Conservation (phyloP, 306 rosid species). For the Trichosanthes cucumerina region DNA sequence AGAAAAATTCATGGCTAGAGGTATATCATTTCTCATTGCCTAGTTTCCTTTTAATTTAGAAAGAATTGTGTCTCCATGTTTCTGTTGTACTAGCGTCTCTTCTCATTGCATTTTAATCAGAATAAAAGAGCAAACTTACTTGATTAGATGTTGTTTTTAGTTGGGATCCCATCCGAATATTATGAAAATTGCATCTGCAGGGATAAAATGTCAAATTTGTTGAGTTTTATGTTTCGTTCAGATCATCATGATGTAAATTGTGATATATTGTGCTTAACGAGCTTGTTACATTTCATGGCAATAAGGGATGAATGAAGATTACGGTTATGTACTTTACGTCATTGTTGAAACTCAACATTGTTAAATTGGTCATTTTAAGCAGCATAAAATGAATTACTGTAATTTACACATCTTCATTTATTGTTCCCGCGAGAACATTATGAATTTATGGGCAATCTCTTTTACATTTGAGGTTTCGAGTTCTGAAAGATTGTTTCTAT, state of each 20-base stretch:
- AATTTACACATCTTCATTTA: background rate
- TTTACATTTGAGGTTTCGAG: background rate
- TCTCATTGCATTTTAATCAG: background rate
- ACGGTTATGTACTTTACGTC: background rate
- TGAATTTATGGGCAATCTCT: background rate
- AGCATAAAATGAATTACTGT: background rate
- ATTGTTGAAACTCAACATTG: background rate
- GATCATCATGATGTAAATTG: no score
- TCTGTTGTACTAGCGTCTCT: background rate
- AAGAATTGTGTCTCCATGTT: background rate
- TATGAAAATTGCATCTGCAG: background rate
- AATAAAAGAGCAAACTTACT: background rate
- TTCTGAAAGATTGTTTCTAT: background rate
- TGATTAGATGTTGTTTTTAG: background rate
- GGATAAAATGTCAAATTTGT: background rate
- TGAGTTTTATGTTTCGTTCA: background rate
- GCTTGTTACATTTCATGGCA: background rate
- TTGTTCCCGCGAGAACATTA: background rate
- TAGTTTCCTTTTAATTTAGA: background rate
- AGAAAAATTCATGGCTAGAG: conserved; percentile 53
- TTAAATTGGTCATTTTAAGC: background rate
- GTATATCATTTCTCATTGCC: conserved; percentile 26
- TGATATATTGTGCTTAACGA: no score
- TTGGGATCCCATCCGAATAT: background rate
- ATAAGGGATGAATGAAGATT: background rate